Base-by-base conservation (phyloP, 2,329 filamentous ascomycete species). In the Xylaria polymorpha region DNA sequence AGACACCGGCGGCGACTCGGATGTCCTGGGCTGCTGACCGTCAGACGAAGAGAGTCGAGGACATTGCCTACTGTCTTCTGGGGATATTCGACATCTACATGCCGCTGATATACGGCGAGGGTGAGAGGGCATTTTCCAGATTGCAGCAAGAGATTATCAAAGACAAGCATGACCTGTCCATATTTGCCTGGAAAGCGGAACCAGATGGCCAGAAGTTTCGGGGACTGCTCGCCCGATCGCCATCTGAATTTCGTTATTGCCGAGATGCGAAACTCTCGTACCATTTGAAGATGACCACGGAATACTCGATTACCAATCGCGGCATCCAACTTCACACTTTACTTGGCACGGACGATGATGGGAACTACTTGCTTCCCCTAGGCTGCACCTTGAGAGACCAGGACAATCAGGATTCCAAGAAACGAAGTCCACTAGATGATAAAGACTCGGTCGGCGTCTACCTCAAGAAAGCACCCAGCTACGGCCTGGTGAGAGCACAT, bases 101-200 rank as follows among this genome's bases (percentile, higher is more conserved):
- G 67, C 67, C 67, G 4, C 29, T 69, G 18, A 57, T 69, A n/a
- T 68, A 68, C n/a, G 66, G 66, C 39, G 67, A 69, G 51, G 50
- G 63, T 1, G 50, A 62, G 35, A 66, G 58, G 25, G 67, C 67
- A 15, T 69, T 69, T 29, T 25, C 25, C 14, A 32, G 67, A 20
- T 44, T 69, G 9, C 67, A 67, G 35, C 53, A 69, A 46, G 58
- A 69, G 44, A 67, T 69, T n/a, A 67, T 69, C 25, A 67, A 69
- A 37, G 63, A 59, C 9, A 58, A 67, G 25, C 61, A 66, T 58
- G 67, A 69, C 15, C 50, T 61, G 10, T 69, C 67, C 10, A 61
- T 69, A 43, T 69, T 69, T n/a, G 67, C 67, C 22, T 69, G 67
- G 67, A 64, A 53, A 39, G 65, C 60, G 0, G 65, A 64, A 29